These are phyloP conservation scores for Thalassiosira profunda DNA, from an alignment of 108 stramenopile species.

Conservation along the genomic window DNA sequence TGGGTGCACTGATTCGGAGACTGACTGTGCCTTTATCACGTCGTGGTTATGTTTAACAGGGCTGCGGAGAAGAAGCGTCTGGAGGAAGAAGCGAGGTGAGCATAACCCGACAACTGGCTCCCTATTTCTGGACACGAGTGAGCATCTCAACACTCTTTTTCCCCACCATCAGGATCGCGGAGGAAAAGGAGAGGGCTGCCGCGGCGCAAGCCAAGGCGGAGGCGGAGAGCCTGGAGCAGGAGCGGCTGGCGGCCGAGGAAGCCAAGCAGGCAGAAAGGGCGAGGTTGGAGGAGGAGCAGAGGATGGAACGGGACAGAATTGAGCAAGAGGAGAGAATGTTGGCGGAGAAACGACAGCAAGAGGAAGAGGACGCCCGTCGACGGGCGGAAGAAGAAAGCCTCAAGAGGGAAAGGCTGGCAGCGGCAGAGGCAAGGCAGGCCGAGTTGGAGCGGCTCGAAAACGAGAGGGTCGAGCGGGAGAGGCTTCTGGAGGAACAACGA, in stretches of 20 bases:
- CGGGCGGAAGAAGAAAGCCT: constrained; percentile 2
- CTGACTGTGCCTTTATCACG: no score
- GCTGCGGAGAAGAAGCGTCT: no score
- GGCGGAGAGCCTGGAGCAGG: constrained; percentile 5
- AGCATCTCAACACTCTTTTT: no score
- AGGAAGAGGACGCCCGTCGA: neutral
- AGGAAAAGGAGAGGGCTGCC: no score
- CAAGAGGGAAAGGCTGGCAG: constrained; percentile 7
- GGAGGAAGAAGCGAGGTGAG: no score
- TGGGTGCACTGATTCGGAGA: no score
- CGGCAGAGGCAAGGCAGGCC: neutral
- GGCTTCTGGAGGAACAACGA: no score
- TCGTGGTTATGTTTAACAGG: no score
- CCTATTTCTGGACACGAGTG: no score
- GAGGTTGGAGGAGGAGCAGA: neutral
- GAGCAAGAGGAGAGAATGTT: constrained; percentile 1
- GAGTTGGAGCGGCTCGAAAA: constrained; percentile 1
- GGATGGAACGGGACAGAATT: neutral
- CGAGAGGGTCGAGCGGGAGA: neutral
- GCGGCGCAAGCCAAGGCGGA: no score
- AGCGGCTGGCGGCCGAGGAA: constrained; percentile 1
- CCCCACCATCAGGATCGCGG: no score
- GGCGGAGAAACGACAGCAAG: constrained; percentile 3
- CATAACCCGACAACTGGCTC: no score
- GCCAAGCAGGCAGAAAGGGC: neutral